Conservation (phyloP, 345 rosid species). For the Nephelium lappaceum region DNA sequence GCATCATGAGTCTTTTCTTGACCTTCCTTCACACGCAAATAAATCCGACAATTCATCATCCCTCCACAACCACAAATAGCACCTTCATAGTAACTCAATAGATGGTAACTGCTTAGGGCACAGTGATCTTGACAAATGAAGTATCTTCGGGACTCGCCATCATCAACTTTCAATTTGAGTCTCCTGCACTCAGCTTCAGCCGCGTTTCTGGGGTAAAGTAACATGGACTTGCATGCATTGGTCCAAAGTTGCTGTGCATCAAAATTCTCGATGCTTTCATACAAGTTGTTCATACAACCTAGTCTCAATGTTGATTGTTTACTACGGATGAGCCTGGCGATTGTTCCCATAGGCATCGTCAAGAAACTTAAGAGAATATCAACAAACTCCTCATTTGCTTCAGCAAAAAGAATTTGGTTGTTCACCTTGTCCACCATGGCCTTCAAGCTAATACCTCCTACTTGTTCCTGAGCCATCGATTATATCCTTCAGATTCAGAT, state of each 20-base stretch:
- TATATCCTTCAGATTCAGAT: background rate
- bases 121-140: background rate
- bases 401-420: slow-evolving; percentile 24
- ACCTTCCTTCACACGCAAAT: background rate
- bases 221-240: slow-evolving; percentile 22
- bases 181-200: slow-evolving; percentile 6
- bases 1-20: too few relatives aligned
- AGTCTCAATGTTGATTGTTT: background rate
- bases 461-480: background rate
- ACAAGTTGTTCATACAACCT: slow-evolving; percentile 31
- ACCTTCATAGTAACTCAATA: background rate
- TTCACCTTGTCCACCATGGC: slow-evolving; percentile 26
- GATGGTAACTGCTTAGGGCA: background rate
- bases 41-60: background rate
- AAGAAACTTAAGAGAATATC: slow-evolving; percentile 35
- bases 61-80: slow-evolving; percentile 21
- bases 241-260: slow-evolving; percentile 11
- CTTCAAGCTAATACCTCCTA: slow-evolving; percentile 21
- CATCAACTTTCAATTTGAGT: slow-evolving; percentile 20
- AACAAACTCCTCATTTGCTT: slow-evolving; percentile 21
- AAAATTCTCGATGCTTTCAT: slow-evolving; percentile 27
- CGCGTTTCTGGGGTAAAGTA: slow-evolving; percentile 16
- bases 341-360: slow-evolving; percentile 32
- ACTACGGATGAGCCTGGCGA: slow-evolving; percentile 5
- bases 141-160: background rate